phyloP scores from a whole-genome alignment of 768 basidiomycete species.

The Strobilomyces dryophilus region DNA sequence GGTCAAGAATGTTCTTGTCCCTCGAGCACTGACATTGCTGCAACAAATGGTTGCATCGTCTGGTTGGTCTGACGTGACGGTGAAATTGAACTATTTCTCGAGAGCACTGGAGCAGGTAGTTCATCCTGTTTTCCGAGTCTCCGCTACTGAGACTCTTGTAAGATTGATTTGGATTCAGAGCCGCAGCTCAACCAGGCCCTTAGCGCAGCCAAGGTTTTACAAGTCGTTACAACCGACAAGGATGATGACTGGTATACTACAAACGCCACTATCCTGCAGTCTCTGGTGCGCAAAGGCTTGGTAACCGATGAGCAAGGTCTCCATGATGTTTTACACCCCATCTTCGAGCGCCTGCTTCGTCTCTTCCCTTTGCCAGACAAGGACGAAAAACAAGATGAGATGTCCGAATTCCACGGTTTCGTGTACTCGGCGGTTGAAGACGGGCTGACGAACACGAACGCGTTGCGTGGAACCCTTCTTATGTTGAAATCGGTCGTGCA shows the following conservation, averaged over 20 bases:
- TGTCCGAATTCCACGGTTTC: constrained; percentile 74
- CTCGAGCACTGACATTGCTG: constrained; percentile 62
- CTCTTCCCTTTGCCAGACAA: constrained; percentile 77
- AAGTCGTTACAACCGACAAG: constrained; percentile 80
- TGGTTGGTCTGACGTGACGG: constrained; percentile 89
- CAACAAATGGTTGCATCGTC: constrained; percentile 75
- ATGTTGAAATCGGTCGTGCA: constrained; percentile 86
- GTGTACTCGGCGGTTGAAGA: constrained; percentile 73
- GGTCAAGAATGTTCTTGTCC: constrained; percentile 42
- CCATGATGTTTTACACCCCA: constrained; percentile 76
- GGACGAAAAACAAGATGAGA: constrained; percentile 66
- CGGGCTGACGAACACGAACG: constrained; percentile 67
- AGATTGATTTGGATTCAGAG: constrained; percentile 75
- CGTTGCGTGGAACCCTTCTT: constrained; percentile 74
- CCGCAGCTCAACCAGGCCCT: constrained; percentile 62
- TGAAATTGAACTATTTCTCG: constrained; percentile 88
- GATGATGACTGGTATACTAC: constrained; percentile 74
- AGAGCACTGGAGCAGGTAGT: constrained; percentile 75
- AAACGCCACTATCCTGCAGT: constrained; percentile 71
- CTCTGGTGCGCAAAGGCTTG: constrained; percentile 84
- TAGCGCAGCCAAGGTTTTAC: constrained; percentile 83
- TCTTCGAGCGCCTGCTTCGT: constrained; percentile 76
- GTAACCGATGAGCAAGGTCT: constrained; percentile 73
- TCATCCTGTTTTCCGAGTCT: neutral
- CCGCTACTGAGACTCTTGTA: constrained; percentile 5